Percentiles rank a stretch among this genome's conserved stretches.
These are phyloP conservation scores for Ogataea thermomethanolica DNA, from an alignment of 805 yeast genomes.

Conservation along the genomic window DNA sequence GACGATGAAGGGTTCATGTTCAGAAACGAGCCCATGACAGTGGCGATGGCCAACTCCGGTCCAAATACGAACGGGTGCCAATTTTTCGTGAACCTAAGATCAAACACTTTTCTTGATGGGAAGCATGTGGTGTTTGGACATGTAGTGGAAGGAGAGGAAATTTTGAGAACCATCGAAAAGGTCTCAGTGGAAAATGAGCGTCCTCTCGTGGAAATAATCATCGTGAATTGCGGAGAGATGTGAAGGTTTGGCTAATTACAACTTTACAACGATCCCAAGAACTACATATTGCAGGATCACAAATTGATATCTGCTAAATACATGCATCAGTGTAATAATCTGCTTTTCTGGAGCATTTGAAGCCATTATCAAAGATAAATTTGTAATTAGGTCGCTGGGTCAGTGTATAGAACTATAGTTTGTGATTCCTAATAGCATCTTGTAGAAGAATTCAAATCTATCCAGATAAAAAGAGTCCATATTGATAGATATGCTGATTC, in stretches of 20 bases:
- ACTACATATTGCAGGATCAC: too few species aligned
- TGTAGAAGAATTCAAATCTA: too few species aligned
- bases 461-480: too few species aligned
- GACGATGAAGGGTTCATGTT: conserved; percentile 42
- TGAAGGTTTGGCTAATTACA: background rate
- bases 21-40: conserved; percentile 30
- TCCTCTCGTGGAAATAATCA: conserved; percentile 20
- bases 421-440: too few species aligned
- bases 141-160: conserved; percentile 41
- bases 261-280: too few species aligned
- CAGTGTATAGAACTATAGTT: too few species aligned
- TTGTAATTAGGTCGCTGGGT: too few species aligned
- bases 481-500: too few species aligned
- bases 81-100: conserved; percentile 38
- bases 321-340: too few species aligned
- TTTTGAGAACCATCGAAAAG: conserved; percentile 30
- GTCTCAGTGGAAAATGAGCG: conserved; percentile 22
- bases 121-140: conserved; percentile 50
- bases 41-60: conserved; percentile 43
- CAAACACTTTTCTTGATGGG: conserved; percentile 39
- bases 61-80: conserved; percentile 46
- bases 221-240: conserved; percentile 28
- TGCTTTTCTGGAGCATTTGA: too few species aligned
- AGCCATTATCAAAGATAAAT: too few species aligned
- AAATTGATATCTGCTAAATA: too few species aligned